Conservation (phyloP, 805 yeast species). For the Hanseniaspora nectarophila region DNA sequence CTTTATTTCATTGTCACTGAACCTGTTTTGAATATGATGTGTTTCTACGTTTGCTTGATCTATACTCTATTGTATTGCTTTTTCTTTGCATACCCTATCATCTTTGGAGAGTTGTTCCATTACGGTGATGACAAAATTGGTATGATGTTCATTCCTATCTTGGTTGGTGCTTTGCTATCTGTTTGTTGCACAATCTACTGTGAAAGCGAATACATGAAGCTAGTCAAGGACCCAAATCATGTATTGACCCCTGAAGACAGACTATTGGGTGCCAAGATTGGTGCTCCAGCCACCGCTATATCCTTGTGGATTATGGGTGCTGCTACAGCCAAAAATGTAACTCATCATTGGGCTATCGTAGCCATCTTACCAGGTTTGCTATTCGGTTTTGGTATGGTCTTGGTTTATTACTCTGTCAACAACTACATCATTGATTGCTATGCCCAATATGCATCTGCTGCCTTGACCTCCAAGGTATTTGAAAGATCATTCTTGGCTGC, state of each 20-base stretch:
- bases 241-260: constrained; percentile 59
- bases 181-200: constrained; percentile 60
- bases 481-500: constrained; percentile 54
- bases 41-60: constrained; percentile 76
- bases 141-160: constrained; percentile 77
- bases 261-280: constrained; percentile 67
- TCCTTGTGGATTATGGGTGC: constrained; percentile 74
- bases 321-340: constrained; percentile 53
- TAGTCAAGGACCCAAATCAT: constrained; percentile 37
- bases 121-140: constrained; percentile 71
- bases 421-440: constrained; percentile 86
- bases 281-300: constrained; percentile 71
- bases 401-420: constrained; percentile 63
- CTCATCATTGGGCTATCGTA: constrained; percentile 48
- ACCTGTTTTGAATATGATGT: constrained; percentile 74
- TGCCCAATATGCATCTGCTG: constrained; percentile 68
- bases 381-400: constrained; percentile 66
- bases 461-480: constrained; percentile 71
- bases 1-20: constrained; percentile 64
- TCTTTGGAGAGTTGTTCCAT: constrained; percentile 64
- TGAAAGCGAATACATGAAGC: constrained; percentile 47
- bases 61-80: constrained; percentile 86
- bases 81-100: constrained; percentile 90
- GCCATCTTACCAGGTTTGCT: constrained; percentile 71
- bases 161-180: constrained; percentile 74